Evolutionary conservation across 2,329 filamentous ascomycete genomes (phyloP).

Genomic region (Claviceps digitariae): DNA sequence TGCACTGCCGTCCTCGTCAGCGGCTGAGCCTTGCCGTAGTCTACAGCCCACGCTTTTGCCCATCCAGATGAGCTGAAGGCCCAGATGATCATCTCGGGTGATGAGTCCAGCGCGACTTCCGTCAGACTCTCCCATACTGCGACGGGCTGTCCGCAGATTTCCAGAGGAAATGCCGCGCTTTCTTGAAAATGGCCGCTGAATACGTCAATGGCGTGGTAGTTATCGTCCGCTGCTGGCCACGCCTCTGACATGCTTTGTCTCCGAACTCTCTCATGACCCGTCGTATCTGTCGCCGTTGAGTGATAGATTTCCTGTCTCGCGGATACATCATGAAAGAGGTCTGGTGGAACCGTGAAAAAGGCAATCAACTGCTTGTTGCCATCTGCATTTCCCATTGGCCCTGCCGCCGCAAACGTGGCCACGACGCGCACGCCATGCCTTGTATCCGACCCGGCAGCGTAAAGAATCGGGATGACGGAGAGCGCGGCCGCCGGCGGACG

Average conservation of each 20-base stretch:
- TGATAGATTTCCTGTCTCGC: slow-evolving; percentile 6
- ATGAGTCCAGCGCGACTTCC: slow-evolving; percentile 20
- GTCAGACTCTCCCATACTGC: slow-evolving; percentile 18
- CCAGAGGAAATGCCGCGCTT: slow-evolving; percentile 14
- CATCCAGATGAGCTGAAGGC: slow-evolving; percentile 21
- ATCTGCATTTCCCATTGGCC: neutral
- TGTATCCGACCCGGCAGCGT: slow-evolving; percentile 42
- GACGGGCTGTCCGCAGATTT: slow-evolving; percentile 18
- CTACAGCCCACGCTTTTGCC: slow-evolving; percentile 19
- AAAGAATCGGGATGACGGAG: slow-evolving; percentile 31
- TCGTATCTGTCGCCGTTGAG: neutral
- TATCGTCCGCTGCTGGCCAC: slow-evolving; percentile 11
- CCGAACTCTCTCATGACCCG: slow-evolving; percentile 4
- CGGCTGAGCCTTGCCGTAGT: slow-evolving; percentile 11
- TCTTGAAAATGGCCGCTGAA: slow-evolving; percentile 8
- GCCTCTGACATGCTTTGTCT: slow-evolving; percentile 7
- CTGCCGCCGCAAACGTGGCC: slow-evolving; percentile 35
- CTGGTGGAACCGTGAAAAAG: slow-evolving; percentile 47
- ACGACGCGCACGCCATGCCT: slow-evolving; percentile 44
- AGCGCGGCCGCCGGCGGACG: slow-evolving; percentile 16
- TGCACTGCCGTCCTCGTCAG: slow-evolving; percentile 13
- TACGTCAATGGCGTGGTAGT: slow-evolving; percentile 11
- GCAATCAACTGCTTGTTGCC: slow-evolving; percentile 29
- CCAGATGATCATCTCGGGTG: slow-evolving; percentile 22
- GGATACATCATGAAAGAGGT: slow-evolving; percentile 31